Conservation (phyloP, 139 green algal species). For the Tetradesmus lagerheimii region DNA sequence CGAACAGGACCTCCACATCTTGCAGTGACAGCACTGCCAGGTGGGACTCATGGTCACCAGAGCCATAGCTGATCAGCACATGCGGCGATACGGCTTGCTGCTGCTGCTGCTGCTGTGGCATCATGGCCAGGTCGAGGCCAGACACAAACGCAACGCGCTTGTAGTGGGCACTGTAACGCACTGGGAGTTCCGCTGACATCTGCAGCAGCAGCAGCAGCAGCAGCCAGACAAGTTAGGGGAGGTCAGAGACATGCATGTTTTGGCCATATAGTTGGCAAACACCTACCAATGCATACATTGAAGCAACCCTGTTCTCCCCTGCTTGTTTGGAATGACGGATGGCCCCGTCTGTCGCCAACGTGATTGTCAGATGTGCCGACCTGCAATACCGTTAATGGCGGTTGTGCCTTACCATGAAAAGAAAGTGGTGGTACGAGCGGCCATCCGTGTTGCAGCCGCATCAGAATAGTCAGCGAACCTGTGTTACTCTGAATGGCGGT, state of each 20-base stretch:
- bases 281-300: no score
- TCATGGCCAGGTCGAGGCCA: background rate
- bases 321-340: no score
- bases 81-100: background rate
- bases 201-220: background rate
- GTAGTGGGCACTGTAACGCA: background rate
- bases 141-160: background rate
- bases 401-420: background rate
- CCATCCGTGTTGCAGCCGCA: no score
- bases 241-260: background rate
- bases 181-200: slow-evolving; percentile 1
- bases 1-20: slow-evolving; percentile 26
- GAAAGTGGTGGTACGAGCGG: background rate
- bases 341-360: no score
- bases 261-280: no score
- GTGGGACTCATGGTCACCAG: slow-evolving; percentile 18
- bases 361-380: no score
- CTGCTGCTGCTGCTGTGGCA: background rate
- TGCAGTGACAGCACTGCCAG: slow-evolving; percentile 7
- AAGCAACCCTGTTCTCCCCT: no score
- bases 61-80: slow-evolving; percentile 44
- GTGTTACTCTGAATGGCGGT: slow-evolving; percentile 24
- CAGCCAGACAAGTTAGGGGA: background rate
- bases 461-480: no score
- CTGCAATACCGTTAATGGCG: background rate